A percentile compares a stretch with the other conserved stretches of the same genome.
Evolutionary conservation across 1,284 basidiomycete species (phyloP).

Genomic region (Cutaneotrichosporon sp.): DNA sequence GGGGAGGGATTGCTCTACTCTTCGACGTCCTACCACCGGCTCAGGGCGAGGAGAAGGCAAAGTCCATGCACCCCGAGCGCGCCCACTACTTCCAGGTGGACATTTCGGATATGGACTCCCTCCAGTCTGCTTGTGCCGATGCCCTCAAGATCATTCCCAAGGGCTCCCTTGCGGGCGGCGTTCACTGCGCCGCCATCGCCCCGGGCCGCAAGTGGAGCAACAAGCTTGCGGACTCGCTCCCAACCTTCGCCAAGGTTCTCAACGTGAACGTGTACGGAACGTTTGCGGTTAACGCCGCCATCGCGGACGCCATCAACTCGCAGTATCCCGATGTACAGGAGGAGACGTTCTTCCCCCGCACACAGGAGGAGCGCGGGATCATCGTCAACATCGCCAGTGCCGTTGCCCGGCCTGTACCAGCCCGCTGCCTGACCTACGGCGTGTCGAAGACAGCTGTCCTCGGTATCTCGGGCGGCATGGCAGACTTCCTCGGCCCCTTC

Average conservation of each 20-base stretch:
- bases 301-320: slow-evolving; percentile 36
- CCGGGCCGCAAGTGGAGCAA: slow-evolving; percentile 17
- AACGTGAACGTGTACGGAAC: slow-evolving; percentile 31
- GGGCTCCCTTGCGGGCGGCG: slow-evolving; percentile 26
- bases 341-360: slow-evolving; percentile 13
- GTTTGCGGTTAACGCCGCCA: slow-evolving; percentile 27
- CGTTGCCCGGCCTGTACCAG: slow-evolving; percentile 27
- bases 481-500: slow-evolving; percentile 28
- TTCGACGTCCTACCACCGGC: slow-evolving; percentile 23
- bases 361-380: slow-evolving; percentile 28
- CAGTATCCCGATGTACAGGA: slow-evolving; percentile 22
- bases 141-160: slow-evolving; percentile 21
- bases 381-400: slow-evolving; percentile 35
- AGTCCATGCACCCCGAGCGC: slow-evolving; percentile 20
- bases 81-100: slow-evolving; percentile 21
- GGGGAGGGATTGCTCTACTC: slow-evolving; percentile 20
- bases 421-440: slow-evolving; percentile 31
- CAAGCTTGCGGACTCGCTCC: slow-evolving; percentile 15
- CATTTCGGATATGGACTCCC: slow-evolving; percentile 16
- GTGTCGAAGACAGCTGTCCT: slow-evolving; percentile 28
- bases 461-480: slow-evolving; percentile 21
- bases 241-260: slow-evolving; percentile 24
- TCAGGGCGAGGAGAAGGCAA: slow-evolving; percentile 17
- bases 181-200: slow-evolving; percentile 32
- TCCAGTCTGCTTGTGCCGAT: slow-evolving; percentile 10